A percentile compares a stretch with the other conserved stretches of the same genome.
Conservation (phyloP, 2,329 filamentous ascomycete species). For the Epichloe elymi region DNA sequence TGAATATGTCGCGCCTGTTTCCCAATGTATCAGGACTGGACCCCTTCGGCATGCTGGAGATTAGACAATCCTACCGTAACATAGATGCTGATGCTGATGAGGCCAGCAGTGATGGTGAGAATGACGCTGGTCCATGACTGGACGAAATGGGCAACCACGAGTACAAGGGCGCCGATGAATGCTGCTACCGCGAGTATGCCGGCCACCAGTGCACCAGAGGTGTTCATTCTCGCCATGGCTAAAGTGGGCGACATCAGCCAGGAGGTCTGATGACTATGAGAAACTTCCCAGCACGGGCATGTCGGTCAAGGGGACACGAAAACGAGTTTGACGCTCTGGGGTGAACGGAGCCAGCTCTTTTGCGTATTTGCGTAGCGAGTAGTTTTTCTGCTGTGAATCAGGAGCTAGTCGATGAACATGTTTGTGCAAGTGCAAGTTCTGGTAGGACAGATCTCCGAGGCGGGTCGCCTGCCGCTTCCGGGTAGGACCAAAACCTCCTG, state of each 20-base stretch:
- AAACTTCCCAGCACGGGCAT: neutral
- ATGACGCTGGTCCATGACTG: constrained; percentile 1
- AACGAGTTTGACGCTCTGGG: too few relatives aligned
- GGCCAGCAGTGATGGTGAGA: constrained; percentile 9
- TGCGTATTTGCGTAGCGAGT: too few relatives aligned
- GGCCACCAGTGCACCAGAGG: neutral
- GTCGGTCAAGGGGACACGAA: neutral
- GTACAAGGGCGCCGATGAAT: neutral
- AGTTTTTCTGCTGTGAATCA: neutral
- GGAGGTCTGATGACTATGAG: neutral
- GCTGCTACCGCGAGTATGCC: neutral
- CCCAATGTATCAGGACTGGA: neutral
- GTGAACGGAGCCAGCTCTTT: too few relatives aligned
- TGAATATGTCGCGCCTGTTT: constrained; percentile 19
- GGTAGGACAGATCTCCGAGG: too few relatives aligned
- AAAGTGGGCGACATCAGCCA: neutral
- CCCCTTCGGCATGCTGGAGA: neutral
- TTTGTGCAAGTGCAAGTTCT: too few relatives aligned
- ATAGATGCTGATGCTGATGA: constrained; percentile 15
- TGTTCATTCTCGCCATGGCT: neutral
- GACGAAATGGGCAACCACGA: neutral
- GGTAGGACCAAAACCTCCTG: too few relatives aligned
- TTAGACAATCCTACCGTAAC: constrained; percentile 14
- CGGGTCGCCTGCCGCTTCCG: too few relatives aligned
- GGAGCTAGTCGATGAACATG: too few relatives aligned